A percentile compares a stretch with the other conserved stretches of the same genome.
phyloP scores from a whole-genome alignment of 106 monocot species.

The Acorus calamus region DNA sequence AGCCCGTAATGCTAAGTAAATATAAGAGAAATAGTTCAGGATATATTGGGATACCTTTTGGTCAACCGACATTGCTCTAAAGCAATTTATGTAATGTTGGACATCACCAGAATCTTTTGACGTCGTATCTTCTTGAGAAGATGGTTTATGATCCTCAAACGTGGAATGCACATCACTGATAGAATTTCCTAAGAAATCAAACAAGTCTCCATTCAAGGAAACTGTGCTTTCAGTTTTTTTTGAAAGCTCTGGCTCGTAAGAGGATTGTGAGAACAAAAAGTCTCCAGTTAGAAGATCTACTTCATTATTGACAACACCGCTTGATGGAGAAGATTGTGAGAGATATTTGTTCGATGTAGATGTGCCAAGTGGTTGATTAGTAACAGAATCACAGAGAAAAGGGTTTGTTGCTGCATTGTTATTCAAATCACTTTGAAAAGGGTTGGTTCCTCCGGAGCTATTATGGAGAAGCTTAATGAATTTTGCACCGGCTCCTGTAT shows the following conservation, averaged over 20 bases:
- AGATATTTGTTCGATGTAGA: conserved; percentile 13
- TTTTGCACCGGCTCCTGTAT: conserved; percentile 28
- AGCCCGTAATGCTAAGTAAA: neutral
- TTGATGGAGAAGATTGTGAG: conserved; percentile 18
- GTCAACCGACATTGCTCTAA: conserved; percentile 25
- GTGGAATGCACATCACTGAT: conserved; percentile 14
- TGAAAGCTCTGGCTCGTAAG: conserved; percentile 23
- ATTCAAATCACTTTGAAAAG: conserved; percentile 9
- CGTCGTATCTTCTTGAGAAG: conserved; percentile 9
- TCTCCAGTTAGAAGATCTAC: conserved; percentile 92
- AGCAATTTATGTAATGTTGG: conserved; percentile 47
- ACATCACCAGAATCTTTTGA: conserved; percentile 10
- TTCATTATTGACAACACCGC: conserved; percentile 23
- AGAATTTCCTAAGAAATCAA: conserved; percentile 46
- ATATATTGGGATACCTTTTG: conserved; percentile 38
- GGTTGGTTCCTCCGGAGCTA: conserved; percentile 3
- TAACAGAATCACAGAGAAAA: conserved; percentile 26
- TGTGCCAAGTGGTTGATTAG: conserved; percentile 8
- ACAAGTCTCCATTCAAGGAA: conserved; percentile 13
- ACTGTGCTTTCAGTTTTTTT: conserved; percentile 15
- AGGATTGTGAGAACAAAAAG: conserved; percentile 22
- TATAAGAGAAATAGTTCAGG: neutral
- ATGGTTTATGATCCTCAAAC: conserved; percentile 1
- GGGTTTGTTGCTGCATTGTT: conserved; percentile 31
- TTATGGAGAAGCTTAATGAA: conserved; percentile 44